These are phyloP conservation scores for Penicillium manginii DNA, from an alignment of 495 filamentous ascomycete species.

Conservation along the genomic window DNA sequence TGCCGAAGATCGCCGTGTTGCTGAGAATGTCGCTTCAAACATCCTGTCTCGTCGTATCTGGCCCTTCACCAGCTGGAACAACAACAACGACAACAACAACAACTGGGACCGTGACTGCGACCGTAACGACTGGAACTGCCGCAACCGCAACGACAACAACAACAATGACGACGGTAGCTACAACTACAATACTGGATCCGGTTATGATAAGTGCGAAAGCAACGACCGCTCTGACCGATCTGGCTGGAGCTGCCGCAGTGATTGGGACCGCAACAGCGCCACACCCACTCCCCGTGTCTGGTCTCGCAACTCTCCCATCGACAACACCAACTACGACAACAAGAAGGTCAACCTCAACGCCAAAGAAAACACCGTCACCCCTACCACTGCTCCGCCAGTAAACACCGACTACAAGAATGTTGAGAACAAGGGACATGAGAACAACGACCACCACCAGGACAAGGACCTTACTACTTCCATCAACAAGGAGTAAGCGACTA, in stretches of 20 bases:
- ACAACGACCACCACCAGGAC: constrained; percentile 6
- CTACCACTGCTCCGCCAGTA: not conserved
- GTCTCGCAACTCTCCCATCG: constrained; percentile 12
- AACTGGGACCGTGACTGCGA: constrained; percentile 8
- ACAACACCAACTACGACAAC: constrained; percentile 2
- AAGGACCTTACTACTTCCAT: constrained; percentile 5
- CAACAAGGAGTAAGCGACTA: not conserved
- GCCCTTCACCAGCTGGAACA: constrained; percentile 3
- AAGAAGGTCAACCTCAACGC: not conserved
- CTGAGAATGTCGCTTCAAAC: not conserved
- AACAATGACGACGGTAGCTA: constrained; percentile 12
- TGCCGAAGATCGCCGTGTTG: constrained; percentile 2
- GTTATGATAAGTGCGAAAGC: constrained; percentile 20
- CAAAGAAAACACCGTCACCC: not conserved
- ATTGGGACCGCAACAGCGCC: constrained; percentile 18
- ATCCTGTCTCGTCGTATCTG: constrained; percentile 2
- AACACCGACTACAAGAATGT: constrained; percentile 1
- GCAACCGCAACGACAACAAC: constrained; percentile 16
- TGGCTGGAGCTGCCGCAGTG: constrained; percentile 14
- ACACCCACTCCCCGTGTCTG: constrained; percentile 16
- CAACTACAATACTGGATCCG: constrained; percentile 13
- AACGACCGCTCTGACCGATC: constrained; percentile 12
- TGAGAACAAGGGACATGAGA: constrained; percentile 7
- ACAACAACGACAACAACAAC: not conserved
- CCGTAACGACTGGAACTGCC: constrained; percentile 13